Evolutionary conservation across 495 filamentous ascomycete species (phyloP).

Genomic region (Penicillium soppii): DNA sequence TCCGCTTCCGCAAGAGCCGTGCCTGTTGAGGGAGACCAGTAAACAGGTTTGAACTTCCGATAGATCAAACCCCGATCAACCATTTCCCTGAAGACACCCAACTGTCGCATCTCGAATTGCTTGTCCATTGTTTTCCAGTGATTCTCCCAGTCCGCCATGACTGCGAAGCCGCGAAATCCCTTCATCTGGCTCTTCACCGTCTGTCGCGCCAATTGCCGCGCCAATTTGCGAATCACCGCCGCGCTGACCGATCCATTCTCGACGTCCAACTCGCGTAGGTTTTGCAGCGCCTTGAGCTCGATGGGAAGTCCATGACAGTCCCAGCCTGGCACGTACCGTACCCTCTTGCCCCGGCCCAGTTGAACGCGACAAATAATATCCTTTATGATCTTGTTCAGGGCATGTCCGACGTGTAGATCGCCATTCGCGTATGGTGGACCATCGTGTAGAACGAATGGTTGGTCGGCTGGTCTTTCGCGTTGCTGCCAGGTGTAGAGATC

Average conservation of each 20-base stretch:
- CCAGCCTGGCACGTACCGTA: slow-evolving; percentile 94
- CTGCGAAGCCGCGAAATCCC: slow-evolving; percentile 75
- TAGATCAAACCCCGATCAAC: slow-evolving; percentile 82
- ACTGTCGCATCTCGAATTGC: slow-evolving; percentile 80
- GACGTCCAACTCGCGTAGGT: slow-evolving; percentile 31
- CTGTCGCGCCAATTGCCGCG: slow-evolving; percentile 67
- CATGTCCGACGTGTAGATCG: slow-evolving; percentile 92
- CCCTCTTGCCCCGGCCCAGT: slow-evolving; percentile 69
- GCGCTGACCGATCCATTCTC: slow-evolving; percentile 23
- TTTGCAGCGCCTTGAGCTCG: slow-evolving; percentile 90
- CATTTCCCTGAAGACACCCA: slow-evolving; percentile 84
- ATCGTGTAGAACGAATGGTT: slow-evolving; percentile 85
- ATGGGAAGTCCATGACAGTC: slow-evolving; percentile 98
- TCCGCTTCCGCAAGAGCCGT: slow-evolving; percentile 95
- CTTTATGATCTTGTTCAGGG: slow-evolving; percentile 95
- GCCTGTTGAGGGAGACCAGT: slow-evolving; percentile 89
- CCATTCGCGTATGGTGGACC: slow-evolving; percentile 98
- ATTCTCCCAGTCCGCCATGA: slow-evolving; percentile 95
- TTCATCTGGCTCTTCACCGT: slow-evolving; percentile 80
- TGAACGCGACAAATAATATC: slow-evolving; percentile 85
- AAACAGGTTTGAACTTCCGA: slow-evolving; percentile 86
- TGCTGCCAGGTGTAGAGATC: slow-evolving; percentile 87
- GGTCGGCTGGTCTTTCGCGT: slow-evolving; percentile 53
- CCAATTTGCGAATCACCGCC: slow-evolving; percentile 63
- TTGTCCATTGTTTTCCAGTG: slow-evolving; percentile 91